phyloP scores from a whole-genome alignment of 441 rosid genomes.

The Populus tomentosa region DNA sequence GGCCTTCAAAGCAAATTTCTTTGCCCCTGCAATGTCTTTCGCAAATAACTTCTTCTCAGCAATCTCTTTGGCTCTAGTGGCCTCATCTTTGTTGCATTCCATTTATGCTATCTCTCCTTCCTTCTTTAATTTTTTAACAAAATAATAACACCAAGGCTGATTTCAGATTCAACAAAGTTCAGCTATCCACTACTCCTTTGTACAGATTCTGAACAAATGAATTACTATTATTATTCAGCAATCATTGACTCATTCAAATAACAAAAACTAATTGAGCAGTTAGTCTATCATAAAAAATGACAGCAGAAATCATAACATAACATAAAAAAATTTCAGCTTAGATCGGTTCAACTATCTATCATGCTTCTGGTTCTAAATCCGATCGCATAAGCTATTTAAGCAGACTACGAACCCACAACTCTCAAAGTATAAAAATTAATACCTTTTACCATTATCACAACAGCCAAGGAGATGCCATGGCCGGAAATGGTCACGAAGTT shows the following conservation, averaged over 20 bases:
- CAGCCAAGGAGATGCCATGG: neutral
- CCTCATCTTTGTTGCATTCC: slow-evolving; percentile 90
- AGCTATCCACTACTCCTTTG: neutral
- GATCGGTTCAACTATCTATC: neutral
- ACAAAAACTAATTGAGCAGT: neutral
- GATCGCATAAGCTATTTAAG: neutral
- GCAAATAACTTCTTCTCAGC: slow-evolving; percentile 62
- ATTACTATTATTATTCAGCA: neutral
- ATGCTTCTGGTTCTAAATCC: neutral
- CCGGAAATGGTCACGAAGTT: neutral
- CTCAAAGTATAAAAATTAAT: neutral
- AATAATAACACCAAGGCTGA: neutral
- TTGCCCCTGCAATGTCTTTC: slow-evolving; percentile 60
- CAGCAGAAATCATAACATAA: neutral
- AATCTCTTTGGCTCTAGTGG: slow-evolving; percentile 66
- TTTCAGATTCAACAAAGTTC: neutral
- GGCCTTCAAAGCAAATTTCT: slow-evolving; percentile 64
- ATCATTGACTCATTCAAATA: neutral
- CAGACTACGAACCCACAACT: neutral
- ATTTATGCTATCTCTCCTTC: slow-evolving; percentile 22
- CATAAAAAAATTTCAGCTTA: neutral
- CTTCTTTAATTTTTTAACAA: neutral
- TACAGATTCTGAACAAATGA: neutral
- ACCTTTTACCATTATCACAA: neutral
- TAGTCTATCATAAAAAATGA: neutral